These are phyloP conservation scores for Kokia cookei DNA, from an alignment of 441 rosid genomes.

Conservation along the genomic window DNA sequence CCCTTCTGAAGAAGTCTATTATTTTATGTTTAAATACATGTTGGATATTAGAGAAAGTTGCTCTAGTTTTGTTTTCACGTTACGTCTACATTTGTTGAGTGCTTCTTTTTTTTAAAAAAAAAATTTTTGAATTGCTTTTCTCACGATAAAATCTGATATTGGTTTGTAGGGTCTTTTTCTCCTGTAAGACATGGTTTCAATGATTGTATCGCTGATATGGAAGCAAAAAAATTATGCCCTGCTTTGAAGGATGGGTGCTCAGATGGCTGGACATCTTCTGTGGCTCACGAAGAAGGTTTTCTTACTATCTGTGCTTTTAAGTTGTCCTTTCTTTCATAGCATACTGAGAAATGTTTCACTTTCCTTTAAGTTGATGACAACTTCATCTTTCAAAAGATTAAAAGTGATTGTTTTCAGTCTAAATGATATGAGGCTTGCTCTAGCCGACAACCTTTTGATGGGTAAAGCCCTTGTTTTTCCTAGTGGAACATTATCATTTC, in stretches of 20 bases:
- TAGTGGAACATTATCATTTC: not conserved
- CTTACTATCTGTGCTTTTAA: not conserved
- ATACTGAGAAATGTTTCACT: not conserved
- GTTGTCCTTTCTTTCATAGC: not conserved
- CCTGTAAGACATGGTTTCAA: conserved; percentile 48
- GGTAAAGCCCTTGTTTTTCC: not conserved
- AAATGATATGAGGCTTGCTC: not conserved
- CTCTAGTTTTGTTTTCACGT: not conserved
- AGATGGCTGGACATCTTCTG: conserved; percentile 3
- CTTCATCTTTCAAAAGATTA: not conserved
- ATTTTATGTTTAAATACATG: not conserved
- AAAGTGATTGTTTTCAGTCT: not conserved
- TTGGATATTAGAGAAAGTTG: not conserved
- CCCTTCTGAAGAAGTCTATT: not conserved
- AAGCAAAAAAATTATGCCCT: conserved; percentile 49
- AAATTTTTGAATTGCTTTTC: not conserved
- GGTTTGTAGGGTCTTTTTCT: conserved; percentile 45
- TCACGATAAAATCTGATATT: conserved; percentile 2
- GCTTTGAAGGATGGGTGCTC: conserved; percentile 44
- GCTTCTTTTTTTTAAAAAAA: not conserved
- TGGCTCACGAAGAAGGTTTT: not conserved
- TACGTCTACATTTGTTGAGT: not conserved
- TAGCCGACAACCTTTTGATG: not conserved
- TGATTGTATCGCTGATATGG: conserved; percentile 42
- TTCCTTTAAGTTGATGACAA: not conserved